These are phyloP conservation scores for Penicillium nordicum DNA, from an alignment of 2,329 filamentous ascomycete genomes.

Conservation along the genomic window DNA sequence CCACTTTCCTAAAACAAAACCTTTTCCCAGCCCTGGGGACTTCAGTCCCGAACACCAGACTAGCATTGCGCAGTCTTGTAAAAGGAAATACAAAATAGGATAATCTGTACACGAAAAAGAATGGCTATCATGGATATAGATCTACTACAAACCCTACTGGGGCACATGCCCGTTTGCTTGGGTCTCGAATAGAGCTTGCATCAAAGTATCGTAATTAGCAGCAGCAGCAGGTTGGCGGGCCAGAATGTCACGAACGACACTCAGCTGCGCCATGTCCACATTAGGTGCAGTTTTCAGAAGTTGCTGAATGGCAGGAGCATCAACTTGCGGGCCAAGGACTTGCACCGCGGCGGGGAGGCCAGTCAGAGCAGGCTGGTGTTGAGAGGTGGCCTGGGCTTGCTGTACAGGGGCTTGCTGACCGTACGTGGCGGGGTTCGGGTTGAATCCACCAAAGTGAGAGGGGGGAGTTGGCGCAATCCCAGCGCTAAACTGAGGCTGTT, in stretches of 20 bases:
- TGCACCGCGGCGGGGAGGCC: slow-evolving; percentile 60
- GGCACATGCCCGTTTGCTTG: slow-evolving; percentile 32
- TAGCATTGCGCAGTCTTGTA: slow-evolving; percentile 6
- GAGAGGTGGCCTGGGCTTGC: slow-evolving; percentile 15
- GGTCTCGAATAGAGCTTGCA: slow-evolving; percentile 39
- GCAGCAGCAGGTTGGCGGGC: slow-evolving; percentile 63
- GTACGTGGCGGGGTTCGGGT: slow-evolving; percentile 18
- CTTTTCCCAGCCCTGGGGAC: slow-evolving; percentile 4
- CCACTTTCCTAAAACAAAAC: slow-evolving; percentile 16
- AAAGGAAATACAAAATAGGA: slow-evolving; percentile 6
- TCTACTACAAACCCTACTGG: slow-evolving; percentile 18
- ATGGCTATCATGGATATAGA: slow-evolving; percentile 7
- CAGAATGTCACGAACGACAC: slow-evolving; percentile 67
- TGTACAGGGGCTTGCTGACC: slow-evolving; percentile 18
- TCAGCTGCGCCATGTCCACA: slow-evolving; percentile 70
- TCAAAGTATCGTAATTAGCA: slow-evolving; percentile 52
- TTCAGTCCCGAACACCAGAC: slow-evolving; percentile 14
- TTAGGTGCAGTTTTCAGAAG: slow-evolving; percentile 65
- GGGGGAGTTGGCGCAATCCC: slow-evolving; percentile 26
- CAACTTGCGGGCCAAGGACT: slow-evolving; percentile 61
- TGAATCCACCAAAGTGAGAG: slow-evolving; percentile 16
- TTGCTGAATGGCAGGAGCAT: slow-evolving; percentile 64
- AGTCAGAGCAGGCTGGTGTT: slow-evolving; percentile 27
- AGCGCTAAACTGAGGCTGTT: slow-evolving; percentile 27
- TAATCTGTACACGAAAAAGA: slow-evolving; percentile 19